Base-by-base conservation (phyloP, 2,329 filamentous ascomycete genomes). In the Clonostachys chloroleuca region DNA sequence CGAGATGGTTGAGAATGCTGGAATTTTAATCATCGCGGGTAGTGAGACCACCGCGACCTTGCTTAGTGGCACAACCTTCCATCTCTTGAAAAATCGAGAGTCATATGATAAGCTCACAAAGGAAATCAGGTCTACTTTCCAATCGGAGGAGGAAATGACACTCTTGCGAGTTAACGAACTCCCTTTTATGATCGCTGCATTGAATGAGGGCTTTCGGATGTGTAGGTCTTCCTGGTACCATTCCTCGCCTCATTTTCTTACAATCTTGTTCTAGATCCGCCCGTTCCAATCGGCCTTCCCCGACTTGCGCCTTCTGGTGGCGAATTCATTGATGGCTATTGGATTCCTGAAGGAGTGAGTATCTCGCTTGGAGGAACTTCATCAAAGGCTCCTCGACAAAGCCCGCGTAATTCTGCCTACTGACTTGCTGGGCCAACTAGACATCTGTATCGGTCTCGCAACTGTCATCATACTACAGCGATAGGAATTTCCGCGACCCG, bases 41-140 rank as follows among this genome's bases (percentile, higher is more conserved):
- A 67, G 62, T 5, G 72, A 76, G 46, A 76, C 73, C 0, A 75
- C 71, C 0, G 71, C 72, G 0, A 72, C 72, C 0, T 55, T 66
- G 3, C 56, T 77, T 3, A 56, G 61, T 0, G 73, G 72, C 3
- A 56, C 61, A 0, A 71, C 69, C 0, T 75, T 65, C 45, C 59
- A 69, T 1, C 57, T 79, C 0, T 54, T 72, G 20, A 36, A 8
- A 8, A 20, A 46, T 13, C 43, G 37, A 14, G 34, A 39, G 16
- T 36, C 12, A 10, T 20, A 14, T 3, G 13, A 13, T 2, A 12
- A 12, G 36, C 20, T 46, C 20, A 18, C 13, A 16, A 9, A 42
- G n/a, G 47, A 49, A 20, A 20, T 49, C 24, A n/a, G 37, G 14
- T 24, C 18, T 9, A 34, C 39, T 6, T 47, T 47, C 24, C 37